Evolutionary conservation across 306 rosid species (phyloP).

Genomic region (Dryas drummondii): DNA sequence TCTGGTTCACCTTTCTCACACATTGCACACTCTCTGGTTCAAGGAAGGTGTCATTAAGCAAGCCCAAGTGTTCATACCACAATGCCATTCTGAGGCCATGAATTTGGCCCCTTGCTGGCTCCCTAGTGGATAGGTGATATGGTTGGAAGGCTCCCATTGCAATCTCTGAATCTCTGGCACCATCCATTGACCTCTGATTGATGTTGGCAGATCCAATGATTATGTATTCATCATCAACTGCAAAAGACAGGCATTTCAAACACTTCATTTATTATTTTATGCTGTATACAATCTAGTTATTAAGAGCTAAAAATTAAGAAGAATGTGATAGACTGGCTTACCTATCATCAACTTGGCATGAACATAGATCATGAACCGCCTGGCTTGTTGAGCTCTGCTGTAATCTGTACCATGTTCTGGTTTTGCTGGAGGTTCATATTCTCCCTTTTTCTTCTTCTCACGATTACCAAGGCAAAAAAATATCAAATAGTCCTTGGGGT

Average conservation of each 20-base stretch:
- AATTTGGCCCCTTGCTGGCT: slow-evolving; percentile 48
- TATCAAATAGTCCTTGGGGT: slow-evolving; percentile 50
- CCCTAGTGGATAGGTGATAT: slow-evolving; percentile 30
- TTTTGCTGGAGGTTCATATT: slow-evolving; percentile 34
- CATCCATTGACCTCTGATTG: slow-evolving; percentile 59
- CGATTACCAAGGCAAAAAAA: slow-evolving; percentile 59
- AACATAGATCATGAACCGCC: slow-evolving; percentile 57
- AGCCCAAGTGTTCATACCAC: slow-evolving; percentile 55
- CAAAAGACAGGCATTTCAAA: not conserved
- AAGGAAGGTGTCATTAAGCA: slow-evolving; percentile 35
- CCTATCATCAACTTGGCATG: slow-evolving; percentile 64
- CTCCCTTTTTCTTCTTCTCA: slow-evolving; percentile 33
- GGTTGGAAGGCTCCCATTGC: slow-evolving; percentile 63
- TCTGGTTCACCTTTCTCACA: slow-evolving; percentile 37
- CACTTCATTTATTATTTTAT: not conserved
- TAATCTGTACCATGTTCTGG: slow-evolving; percentile 43
- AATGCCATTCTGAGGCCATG: slow-evolving; percentile 52
- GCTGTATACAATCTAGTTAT: not conserved
- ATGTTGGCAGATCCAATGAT: slow-evolving; percentile 55
- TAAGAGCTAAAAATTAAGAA: not conserved
- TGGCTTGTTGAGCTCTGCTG: slow-evolving; percentile 40
- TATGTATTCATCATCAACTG: slow-evolving; percentile 58
- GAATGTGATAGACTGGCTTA: slow-evolving; percentile 8
- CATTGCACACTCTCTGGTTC: slow-evolving; percentile 42
- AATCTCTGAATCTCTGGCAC: slow-evolving; percentile 50